These are phyloP conservation scores for Pelargonium citronellum DNA, from an alignment of 441 rosid genomes.

Conservation along the genomic window DNA sequence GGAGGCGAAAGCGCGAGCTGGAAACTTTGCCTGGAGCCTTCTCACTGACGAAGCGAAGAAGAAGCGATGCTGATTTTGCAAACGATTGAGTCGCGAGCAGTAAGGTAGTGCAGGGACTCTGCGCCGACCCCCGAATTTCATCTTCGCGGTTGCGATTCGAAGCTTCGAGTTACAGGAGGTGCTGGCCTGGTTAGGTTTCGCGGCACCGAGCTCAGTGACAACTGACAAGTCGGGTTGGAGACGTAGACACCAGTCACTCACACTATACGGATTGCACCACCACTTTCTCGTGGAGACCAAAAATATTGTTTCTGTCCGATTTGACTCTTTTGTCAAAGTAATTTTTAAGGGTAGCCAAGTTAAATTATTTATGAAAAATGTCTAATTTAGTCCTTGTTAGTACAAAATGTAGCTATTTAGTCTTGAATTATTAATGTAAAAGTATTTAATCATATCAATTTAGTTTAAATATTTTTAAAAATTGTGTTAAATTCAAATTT, in stretches of 20 bases:
- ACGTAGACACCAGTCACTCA: background rate
- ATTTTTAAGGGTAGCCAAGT: too few relatives aligned
- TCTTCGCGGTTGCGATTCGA: slow-evolving; percentile 1
- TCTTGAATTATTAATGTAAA: too few relatives aligned
- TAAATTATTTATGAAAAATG: too few relatives aligned
- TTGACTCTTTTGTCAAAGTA: too few relatives aligned
- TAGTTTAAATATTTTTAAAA: too few relatives aligned
- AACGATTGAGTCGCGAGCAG: background rate
- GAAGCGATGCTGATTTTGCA: background rate
- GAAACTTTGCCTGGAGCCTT: slow-evolving; percentile 8
- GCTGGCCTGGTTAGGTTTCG: slow-evolving; percentile 17
- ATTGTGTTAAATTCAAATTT: too few relatives aligned
- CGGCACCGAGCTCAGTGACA: background rate
- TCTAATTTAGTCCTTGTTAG: too few relatives aligned
- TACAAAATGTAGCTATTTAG: too few relatives aligned
- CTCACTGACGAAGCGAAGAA: slow-evolving; percentile 6
- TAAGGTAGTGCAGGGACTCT: background rate
- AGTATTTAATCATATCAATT: too few relatives aligned
- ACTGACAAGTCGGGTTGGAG: background rate
- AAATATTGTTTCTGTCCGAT: too few relatives aligned
- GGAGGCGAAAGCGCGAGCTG: slow-evolving; percentile 1
- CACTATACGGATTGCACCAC: background rate
- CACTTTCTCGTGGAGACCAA: background rate
- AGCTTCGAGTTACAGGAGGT: background rate
- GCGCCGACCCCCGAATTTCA: slow-evolving; percentile 7